Base-by-base conservation (phyloP, 2,329 filamentous ascomycete genomes). In the Exophiala alcalophila region DNA sequence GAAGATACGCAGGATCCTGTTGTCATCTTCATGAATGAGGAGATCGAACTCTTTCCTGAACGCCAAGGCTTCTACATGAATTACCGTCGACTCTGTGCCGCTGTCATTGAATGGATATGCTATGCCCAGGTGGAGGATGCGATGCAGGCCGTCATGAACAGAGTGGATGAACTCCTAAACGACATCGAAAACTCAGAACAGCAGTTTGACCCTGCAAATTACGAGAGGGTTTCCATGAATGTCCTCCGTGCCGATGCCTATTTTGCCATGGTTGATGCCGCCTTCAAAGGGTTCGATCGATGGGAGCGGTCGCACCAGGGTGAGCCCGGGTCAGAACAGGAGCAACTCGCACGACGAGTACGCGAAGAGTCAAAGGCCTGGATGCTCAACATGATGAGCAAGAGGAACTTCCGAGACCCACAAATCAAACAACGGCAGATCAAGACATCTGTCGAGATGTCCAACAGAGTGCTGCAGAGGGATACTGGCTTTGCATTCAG, bases 31-130 rank as follows among this genome's bases (percentile, higher is more conserved):
- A 73, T 98, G 1, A 75, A 89, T 57, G 90, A 97, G 59, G 92
- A 98, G 60, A 94, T 95, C 42, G 92, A 98, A 59, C 97, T 91
- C 0, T 73, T 91, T 14, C 92, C 92, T 0, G 92, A 98, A 62
- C 79, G 89, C 16, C 92, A 98, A 65, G 88, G 89, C 1, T 98
- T 98, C 62, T 75, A 97, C 8, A 89, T 91, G 3, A 97, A 98
- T 60, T 98, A 98, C 63, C 78, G 92, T 26, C 79, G 92, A 46
- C 97, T 95, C 59, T 92, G 89, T 62, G 81, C 83, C 3, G 83
- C 86, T 47, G 78, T 96, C 18, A 88, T 98, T 41, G 91, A 97
- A 65, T 77, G 77, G 11, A 87, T 97, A 50, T 88, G 94, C 15
- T 78, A 86, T 53, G 77, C 86, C 54, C 85, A 87, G 55, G 81